Base-by-base conservation (phyloP, 768 basidiomycete genomes). In the Naematelia encephala region DNA sequence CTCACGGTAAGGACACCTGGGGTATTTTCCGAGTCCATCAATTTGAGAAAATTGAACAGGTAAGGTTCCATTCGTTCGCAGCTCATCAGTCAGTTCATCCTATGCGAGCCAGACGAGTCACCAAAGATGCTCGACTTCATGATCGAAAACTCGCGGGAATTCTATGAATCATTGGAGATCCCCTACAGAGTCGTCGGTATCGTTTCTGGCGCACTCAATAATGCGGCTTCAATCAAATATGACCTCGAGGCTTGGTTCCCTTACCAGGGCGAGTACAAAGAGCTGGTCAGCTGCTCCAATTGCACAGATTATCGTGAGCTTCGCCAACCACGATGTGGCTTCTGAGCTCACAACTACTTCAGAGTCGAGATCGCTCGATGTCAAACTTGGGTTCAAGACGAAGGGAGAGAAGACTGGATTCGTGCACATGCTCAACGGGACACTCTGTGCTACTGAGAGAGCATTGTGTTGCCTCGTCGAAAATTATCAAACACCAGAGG, bases 171-270 rank as follows among this genome's bases (percentile, higher is more conserved):
- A 79, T 85, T 99, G 56, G 88, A 87, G 14, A 74, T 99, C 59
- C 86, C 94, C 12, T 99, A 98, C 78, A 87, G 90, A 21, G 84
- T 97, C 57, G 90, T 96, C 56, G 87, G 84, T 5, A 98, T 99
- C 73, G 96, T 94, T 42, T 96, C 92, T 46, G 91, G 96, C 14
- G 96, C 93, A 27, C 80, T 99, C 66, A 99, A 99, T 79, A 83
- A 98, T 66, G 96, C 96, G 0, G 96, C 96, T 22, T 84, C 93
- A 51, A 91, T 96, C 81, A 99, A 99, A 81, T 91, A 87, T 76
- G 96, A 99, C 78, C 78, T 99, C 60, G 96, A 99, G 79, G 96
- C 96, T 58, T 99, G 92, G 90, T 99, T 99, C 84, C 96, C 96
- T 1, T 97, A 90, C 84, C 96, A 98, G 79, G 86, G 86, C 51